phyloP scores from a whole-genome alignment of 1,284 basidiomycete genomes.

The Somion occarium region DNA sequence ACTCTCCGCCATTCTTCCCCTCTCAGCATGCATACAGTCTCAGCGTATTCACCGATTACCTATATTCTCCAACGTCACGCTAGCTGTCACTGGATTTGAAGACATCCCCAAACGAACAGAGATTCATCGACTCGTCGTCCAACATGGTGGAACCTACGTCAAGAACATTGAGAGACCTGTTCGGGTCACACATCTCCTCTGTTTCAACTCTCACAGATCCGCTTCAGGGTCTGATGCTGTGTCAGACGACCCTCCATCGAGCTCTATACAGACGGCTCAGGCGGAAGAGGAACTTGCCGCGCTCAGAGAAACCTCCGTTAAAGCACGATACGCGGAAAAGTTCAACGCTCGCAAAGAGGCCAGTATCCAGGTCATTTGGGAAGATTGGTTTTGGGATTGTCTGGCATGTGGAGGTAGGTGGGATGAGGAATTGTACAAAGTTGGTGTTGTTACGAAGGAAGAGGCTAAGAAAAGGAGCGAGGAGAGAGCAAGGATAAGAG shows the following conservation, averaged over 20 bases:
- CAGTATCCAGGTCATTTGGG: conserved; percentile 70
- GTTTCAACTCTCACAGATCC: conserved; percentile 17
- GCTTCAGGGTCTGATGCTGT: background rate
- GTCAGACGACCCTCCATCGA: background rate
- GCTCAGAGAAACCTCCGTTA: conserved; percentile 49
- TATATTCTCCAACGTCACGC: conserved; percentile 55
- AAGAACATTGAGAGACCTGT: conserved; percentile 65
- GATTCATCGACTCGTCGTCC: conserved; percentile 50
- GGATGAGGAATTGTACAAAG: conserved; percentile 50
- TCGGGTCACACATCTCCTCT: conserved; percentile 63
- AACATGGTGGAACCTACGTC: conserved; percentile 52
- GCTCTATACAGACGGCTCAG: background rate
- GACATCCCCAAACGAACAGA: conserved; percentile 47
- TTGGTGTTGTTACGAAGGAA: conserved; percentile 39
- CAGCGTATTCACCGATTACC: conserved; percentile 49
- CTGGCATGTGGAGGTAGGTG: conserved; percentile 54
- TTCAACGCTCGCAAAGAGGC: conserved; percentile 63
- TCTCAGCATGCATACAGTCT: conserved; percentile 38
- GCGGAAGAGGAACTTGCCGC: background rate
- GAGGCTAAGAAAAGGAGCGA: conserved; percentile 9
- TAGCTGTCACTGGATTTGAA: conserved; percentile 66
- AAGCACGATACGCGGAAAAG: conserved; percentile 67
- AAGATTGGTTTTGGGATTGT: conserved; percentile 85
- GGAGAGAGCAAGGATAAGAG: conserved; percentile 7
- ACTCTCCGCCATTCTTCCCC: background rate